Evolutionary conservation across 129 eudicot genomes (phyloP).

Genomic region (Escallonia herrerae): DNA sequence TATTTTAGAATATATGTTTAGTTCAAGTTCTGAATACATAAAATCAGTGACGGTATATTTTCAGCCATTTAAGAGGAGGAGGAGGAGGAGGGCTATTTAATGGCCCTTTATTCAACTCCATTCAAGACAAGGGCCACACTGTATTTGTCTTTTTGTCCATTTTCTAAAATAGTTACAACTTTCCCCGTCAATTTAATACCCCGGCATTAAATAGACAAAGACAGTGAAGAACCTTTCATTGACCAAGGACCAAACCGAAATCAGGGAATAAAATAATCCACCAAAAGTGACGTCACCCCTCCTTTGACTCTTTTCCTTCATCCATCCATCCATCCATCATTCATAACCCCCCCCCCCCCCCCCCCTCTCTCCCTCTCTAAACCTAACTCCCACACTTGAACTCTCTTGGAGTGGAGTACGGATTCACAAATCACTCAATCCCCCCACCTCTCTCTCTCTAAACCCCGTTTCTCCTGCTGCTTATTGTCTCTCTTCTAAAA

Average conservation of each 20-base stretch:
- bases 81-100: too few species aligned
- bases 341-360: not conserved
- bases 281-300: not conserved
- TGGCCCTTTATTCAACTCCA: too few species aligned
- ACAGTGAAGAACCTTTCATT: conserved; percentile 13
- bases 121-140: too few species aligned
- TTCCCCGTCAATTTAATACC: not conserved
- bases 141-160: too few species aligned
- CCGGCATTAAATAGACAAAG: conserved; percentile 1
- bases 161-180: not conserved
- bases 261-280: not conserved
- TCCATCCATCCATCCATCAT: not conserved
- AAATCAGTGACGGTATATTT: not conserved
- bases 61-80: too few species aligned
- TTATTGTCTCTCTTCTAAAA: too few species aligned
- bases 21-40: not conserved
- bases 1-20: too few species aligned
- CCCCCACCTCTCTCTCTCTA: too few species aligned
- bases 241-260: conserved; percentile 12
- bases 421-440: too few species aligned
- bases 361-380: not conserved
- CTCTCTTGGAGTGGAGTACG: too few species aligned
- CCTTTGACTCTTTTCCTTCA: not conserved
- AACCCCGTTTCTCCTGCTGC: too few species aligned
- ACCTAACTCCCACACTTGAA: too few species aligned